phyloP scores from a whole-genome alignment of 2,329 filamentous ascomycete genomes.

The Cladobotryum mycophilum region DNA sequence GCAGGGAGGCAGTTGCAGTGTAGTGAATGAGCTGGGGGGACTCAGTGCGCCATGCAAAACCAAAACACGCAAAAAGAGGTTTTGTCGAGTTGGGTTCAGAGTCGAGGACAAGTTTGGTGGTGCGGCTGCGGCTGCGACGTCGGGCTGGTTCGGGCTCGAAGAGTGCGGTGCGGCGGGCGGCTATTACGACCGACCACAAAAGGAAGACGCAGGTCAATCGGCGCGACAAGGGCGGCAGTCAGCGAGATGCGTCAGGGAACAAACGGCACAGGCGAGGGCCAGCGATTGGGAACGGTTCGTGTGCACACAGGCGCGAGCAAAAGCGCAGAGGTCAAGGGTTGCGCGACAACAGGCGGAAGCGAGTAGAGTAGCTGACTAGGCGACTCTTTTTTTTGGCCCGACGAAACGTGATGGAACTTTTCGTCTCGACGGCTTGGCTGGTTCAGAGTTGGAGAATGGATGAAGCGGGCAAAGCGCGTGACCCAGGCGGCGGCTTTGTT shows the following conservation, averaged over 20 bases:
- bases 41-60: conserved; percentile 30
- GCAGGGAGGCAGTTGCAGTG: too few species aligned
- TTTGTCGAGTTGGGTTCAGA: not conserved
- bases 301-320: too few species aligned
- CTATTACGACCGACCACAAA: not conserved
- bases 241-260: not conserved
- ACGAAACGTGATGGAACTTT: conserved; percentile 20
- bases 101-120: not conserved
- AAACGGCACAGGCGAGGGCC: not conserved
- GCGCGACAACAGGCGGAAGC: too few species aligned
- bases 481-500: conserved; percentile 23
- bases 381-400: not conserved
- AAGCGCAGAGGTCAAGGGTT: too few species aligned
- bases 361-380: too few species aligned
- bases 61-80: conserved; percentile 5
- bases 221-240: not conserved
- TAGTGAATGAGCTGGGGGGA: not conserved
- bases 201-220: not conserved
- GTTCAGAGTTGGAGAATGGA: conserved; percentile 26
- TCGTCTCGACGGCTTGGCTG: conserved; percentile 12
- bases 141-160: not conserved
- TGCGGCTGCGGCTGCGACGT: conserved; percentile 1
- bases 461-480: conserved; percentile 32
- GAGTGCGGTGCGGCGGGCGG: not conserved
- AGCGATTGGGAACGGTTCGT: not conserved